These are phyloP conservation scores for Cordyceps cicadae DNA, from an alignment of 2,329 filamentous ascomycete genomes.

Conservation along the genomic window DNA sequence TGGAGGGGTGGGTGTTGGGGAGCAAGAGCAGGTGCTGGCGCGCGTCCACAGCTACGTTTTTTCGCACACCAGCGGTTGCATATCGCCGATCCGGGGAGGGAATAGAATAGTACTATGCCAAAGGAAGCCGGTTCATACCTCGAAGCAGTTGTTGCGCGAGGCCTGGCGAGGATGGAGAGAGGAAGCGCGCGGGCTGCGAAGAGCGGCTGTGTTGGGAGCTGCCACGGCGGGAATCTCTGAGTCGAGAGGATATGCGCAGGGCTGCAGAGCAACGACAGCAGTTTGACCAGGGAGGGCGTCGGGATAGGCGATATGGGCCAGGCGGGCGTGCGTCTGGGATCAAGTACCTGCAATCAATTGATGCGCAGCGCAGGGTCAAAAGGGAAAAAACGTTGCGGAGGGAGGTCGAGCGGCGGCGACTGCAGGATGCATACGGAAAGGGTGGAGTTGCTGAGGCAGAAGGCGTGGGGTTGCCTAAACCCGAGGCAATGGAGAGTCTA, in stretches of 20 bases:
- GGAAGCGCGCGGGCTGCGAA: background rate
- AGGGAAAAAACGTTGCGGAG: background rate
- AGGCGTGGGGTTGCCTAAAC: conserved; percentile 1
- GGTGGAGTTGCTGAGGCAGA: background rate
- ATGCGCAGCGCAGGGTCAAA: background rate
- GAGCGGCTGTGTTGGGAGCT: background rate
- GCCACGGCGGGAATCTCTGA: background rate
- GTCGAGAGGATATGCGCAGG: background rate
- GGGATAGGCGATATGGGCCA: background rate
- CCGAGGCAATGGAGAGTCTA: background rate
- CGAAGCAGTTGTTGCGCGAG: background rate
- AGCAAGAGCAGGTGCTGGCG: conserved; percentile 2
- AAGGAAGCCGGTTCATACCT: background rate
- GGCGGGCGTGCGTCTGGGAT: conserved; percentile 1
- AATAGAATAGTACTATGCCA: background rate
- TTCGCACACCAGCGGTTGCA: background rate
- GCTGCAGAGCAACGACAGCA: background rate
- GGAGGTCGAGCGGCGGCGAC: background rate
- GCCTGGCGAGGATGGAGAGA: background rate
- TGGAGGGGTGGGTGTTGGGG: conserved; percentile 11
- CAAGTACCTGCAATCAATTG: conserved; percentile 4
- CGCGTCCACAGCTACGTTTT: background rate
- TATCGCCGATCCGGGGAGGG: background rate
- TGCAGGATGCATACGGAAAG: background rate
- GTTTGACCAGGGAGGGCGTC: conserved; percentile 1